These are phyloP conservation scores for Ramularia endophylla DNA, from an alignment of 2,329 filamentous ascomycete genomes.

Conservation along the genomic window DNA sequence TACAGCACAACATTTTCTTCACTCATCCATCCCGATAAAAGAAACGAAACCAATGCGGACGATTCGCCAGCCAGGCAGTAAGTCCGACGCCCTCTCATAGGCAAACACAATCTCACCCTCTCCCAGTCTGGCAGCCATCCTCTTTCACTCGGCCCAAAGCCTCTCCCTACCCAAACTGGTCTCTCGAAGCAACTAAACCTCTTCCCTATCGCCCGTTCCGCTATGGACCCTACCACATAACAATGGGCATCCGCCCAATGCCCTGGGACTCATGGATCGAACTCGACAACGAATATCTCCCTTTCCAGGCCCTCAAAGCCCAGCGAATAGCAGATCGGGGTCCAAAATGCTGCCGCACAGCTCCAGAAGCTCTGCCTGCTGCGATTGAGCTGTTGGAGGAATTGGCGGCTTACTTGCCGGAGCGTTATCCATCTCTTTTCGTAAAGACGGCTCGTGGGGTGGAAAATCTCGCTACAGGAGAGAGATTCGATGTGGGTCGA, in stretches of 20 bases:
- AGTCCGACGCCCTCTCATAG: slow-evolving; percentile 6
- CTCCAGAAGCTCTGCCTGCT: slow-evolving; percentile 60
- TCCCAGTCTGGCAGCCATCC: slow-evolving; percentile 54
- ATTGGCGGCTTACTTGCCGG: slow-evolving; percentile 61
- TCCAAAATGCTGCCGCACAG: slow-evolving; percentile 60
- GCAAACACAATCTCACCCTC: slow-evolving; percentile 10
- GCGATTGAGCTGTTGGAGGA: slow-evolving; percentile 74
- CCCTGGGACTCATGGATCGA: slow-evolving; percentile 74
- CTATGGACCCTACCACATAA: slow-evolving; percentile 70
- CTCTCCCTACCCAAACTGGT: slow-evolving; percentile 61
- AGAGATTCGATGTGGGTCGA: slow-evolving; percentile 62
- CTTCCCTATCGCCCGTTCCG: slow-evolving; percentile 74
- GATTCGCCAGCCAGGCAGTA: slow-evolving; percentile 44
- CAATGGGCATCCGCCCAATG: slow-evolving; percentile 68
- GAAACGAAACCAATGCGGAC: slow-evolving; percentile 33
- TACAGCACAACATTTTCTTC: too few species aligned
- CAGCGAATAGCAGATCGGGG: slow-evolving; percentile 62
- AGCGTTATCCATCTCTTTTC: slow-evolving; percentile 69
- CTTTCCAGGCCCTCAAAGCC: slow-evolving; percentile 67
- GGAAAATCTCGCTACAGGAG: slow-evolving; percentile 64
- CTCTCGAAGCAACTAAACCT: slow-evolving; percentile 61
- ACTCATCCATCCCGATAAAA: too few species aligned
- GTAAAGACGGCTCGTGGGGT: slow-evolving; percentile 58
- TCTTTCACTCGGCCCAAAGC: slow-evolving; percentile 56
- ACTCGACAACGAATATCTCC: slow-evolving; percentile 71